A percentile compares a stretch with the other conserved stretches of the same genome.
These are phyloP conservation scores for Lenzites betulinus DNA, from an alignment of 768 basidiomycete species.

Conservation along the genomic window DNA sequence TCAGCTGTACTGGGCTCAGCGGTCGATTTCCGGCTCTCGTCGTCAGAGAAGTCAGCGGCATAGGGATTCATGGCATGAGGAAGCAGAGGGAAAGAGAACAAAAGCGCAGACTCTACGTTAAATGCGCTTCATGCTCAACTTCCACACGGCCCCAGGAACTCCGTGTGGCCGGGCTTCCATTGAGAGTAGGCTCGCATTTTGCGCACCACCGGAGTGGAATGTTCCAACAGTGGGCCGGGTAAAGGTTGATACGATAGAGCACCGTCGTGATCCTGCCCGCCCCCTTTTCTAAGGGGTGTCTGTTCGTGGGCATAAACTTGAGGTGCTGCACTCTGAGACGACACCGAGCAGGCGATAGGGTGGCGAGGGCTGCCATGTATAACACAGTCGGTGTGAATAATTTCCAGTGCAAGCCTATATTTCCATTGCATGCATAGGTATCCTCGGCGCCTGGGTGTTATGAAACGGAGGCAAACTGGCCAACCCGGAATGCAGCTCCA, in stretches of 20 bases:
- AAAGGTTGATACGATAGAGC: conserved; percentile 5
- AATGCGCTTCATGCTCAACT: conserved; percentile 6
- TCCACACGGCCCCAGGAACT: conserved; percentile 18
- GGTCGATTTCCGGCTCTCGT: conserved; percentile 24
- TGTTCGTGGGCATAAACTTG: too few species aligned
- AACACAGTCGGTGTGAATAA: too few species aligned
- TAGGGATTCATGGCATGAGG: conserved; percentile 26
- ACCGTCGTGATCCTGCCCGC: background rate
- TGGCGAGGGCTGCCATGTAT: too few species aligned
- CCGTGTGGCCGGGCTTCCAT: conserved; percentile 10
- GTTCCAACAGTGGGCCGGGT: conserved; percentile 9
- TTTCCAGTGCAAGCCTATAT: too few species aligned
- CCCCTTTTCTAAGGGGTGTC: background rate
- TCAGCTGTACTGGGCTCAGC: conserved; percentile 6
- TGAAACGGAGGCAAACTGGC: conserved; percentile 13
- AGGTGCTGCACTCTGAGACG: background rate
- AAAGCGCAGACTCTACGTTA: conserved; percentile 4
- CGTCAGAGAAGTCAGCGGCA: conserved; percentile 29
- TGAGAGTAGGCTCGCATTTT: conserved; percentile 5
- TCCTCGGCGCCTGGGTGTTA: background rate
- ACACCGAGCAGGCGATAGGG: too few species aligned
- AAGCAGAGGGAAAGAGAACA: conserved; percentile 5
- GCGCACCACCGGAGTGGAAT: conserved; percentile 6
- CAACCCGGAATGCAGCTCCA: conserved; percentile 12
- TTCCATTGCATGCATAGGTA: background rate